Base-by-base conservation (phyloP, 2,329 filamentous ascomycete species). In the Fusarium coffeatum region DNA sequence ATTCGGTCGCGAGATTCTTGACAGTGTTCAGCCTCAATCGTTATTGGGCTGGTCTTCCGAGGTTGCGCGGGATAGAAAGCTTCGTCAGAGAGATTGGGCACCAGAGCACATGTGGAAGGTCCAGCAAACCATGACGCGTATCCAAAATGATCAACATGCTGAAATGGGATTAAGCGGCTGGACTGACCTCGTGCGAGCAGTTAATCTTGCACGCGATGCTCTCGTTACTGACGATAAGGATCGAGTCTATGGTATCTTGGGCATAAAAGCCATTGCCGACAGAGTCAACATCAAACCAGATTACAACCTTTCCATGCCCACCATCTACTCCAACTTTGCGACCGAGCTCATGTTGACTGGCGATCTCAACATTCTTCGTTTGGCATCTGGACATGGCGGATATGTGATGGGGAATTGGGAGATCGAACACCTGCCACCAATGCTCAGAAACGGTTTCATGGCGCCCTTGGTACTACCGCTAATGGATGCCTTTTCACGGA, bases 221-320 rank as follows among this genome's bases (percentile, higher is more conserved):
- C 10, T 13, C 2, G 40, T 64, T 2, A 50, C 61, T 1, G 45
- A 64, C 8, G 61, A 62, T 4, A 64, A n/a, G 10, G 58, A 64
- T 5, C 45, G 57, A 12, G 61, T 62, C 3, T 64, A 62, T 15
- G 57, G 61, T 2, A 42, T 64, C 4, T 3, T 64, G 3, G 57
- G 61, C 1, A 34, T 64, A 46, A 62, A 62, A 9, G 49, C 57
- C 4, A 22, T 64, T 1, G 50, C 61, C 2, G 37, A 56, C 1
- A 50, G 34, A 11, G 15, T 55, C 12, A 9, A 16, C 9, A 32
- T n/a, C 13, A 12, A 47, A 4, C 32, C 59, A 1, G 27, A 63
- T 6, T 62, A 62, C 9, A 41, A 20, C 0, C 7, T 62, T 1
- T 18, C 49, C 6, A 18, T 41, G 9, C 2, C 18, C 4, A 18